phyloP scores from a whole-genome alignment of 2,329 filamentous ascomycete genomes.

The Aspergillus luchuensis region DNA sequence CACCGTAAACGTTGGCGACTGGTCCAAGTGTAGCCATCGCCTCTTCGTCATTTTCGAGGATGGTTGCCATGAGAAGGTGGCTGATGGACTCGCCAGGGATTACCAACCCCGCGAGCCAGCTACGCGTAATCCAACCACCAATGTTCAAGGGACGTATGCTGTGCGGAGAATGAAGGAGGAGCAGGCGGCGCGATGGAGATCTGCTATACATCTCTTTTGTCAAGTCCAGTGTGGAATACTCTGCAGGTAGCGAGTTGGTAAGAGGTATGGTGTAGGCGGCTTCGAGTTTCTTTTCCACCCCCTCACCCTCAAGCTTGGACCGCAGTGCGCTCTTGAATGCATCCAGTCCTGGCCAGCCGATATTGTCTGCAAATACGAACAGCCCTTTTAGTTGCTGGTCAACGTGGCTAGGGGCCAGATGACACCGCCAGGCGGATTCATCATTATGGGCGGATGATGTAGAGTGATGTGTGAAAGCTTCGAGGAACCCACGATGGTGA shows the following conservation, averaged over 20 bases:
- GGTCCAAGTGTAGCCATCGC: constrained; percentile 54
- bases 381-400: constrained; percentile 53
- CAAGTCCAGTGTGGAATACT: constrained; percentile 6
- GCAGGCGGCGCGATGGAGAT: constrained; percentile 29
- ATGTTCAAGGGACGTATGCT: constrained; percentile 32
- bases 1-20: constrained; percentile 56
- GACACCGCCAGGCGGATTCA: constrained; percentile 37
- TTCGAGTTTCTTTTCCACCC: constrained; percentile 14
- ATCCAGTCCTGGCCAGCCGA: constrained; percentile 53
- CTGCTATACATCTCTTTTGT: constrained; percentile 36
- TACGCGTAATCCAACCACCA: constrained; percentile 58
- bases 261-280: constrained; percentile 19
- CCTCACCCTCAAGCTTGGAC: constrained; percentile 35
- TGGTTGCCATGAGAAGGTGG: constrained; percentile 57
- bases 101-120: constrained; percentile 57
- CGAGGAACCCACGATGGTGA: constrained; percentile 28
- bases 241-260: constrained; percentile 11
- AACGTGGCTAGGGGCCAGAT: constrained; percentile 40
- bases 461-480: constrained; percentile 27
- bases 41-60: constrained; percentile 57
- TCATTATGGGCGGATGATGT: constrained; percentile 15
- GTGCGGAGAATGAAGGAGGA: constrained; percentile 29
- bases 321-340: constrained; percentile 40
- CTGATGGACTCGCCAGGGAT: constrained; percentile 57
- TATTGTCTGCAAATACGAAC: constrained; percentile 51